Evolutionary conservation across 2,329 filamentous ascomycete species (phyloP), one percentile per base, ranked within the genome.

Genomic region (Botrytis cinerea): DNA sequence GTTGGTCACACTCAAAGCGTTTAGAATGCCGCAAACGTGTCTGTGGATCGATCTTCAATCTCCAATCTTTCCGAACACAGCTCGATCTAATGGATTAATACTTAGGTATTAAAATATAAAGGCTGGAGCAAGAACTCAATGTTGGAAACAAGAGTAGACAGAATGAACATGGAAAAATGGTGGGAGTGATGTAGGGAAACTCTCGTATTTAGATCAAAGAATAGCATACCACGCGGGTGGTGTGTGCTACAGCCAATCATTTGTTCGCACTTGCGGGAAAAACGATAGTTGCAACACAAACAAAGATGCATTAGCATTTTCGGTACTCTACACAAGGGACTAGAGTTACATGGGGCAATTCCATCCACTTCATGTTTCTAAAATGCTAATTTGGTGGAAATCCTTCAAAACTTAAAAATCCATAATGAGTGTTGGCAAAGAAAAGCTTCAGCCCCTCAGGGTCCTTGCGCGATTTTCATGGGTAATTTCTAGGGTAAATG

Each of bases 371-470:
- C 32, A 54, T 14, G 14, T 48, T 48, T 48, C 63, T 66, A 16
- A 64, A 32, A n/a, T 54, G 48, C 61, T 22, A 22, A 64, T 20
- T 43, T 64, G 62, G 18, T 32, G 46, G 32, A 40, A 69, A 69
- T 69, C 66, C 48, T 57, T 43, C n/a, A 9, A 40, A 57, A 45
- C 25, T 18, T 22, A 14, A 57, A 43, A 25, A 18, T 25, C 28
- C 43, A 45, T 45, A 66, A 48, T 48, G 32, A 45, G 28, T 38
- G 25, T 48, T 48, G 20, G 46, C 18, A 28, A 20, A 40, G 45
- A 22, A 22, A 43, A 45, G 66, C 66, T 69, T 69, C n/a, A 69
- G 66, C 66, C 66, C 18, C 54, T 57, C n/a, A 43, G n/a, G 66
- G 35, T 25, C 35, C n/a, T 57, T 69, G 66, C 66, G 66, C 38